Base-by-base conservation (phyloP, 2,329 filamentous ascomycete genomes). In the Bipolaris zeicola region DNA sequence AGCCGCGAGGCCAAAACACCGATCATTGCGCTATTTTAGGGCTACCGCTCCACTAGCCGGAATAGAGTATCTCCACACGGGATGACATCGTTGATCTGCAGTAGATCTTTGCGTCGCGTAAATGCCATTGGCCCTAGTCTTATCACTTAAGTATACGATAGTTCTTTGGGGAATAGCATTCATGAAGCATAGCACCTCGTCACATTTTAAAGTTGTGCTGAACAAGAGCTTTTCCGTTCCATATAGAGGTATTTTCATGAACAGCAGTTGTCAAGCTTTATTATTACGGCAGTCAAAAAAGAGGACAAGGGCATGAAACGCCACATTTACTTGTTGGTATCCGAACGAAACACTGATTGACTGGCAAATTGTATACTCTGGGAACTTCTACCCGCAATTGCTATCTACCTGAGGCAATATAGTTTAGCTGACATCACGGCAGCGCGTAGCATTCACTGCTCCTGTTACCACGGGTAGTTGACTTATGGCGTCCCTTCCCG, bases 1-100 rank as follows among this genome's bases (percentile, higher is more conserved):
- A 54, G 43, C 50, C 51, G 50, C 47, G 50, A 60, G 47, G 38
- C 42, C 46, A 55, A 52, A 50, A 60, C 57, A 57, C 49, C 57
- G 52, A 52, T 38, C 41, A n/a, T 24, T 46, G 28, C 53, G 47
- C 56, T 59, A 59, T 50, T 59, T 58, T 52, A 33, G 55, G 45
- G 50, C 20, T 26, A 39, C 55, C 45, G 44, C 39, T 53, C 44
- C 33, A 39, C 43, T 42, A 39, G 50, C 37, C 20, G 20, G 31
- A 34, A 38, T 33, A 26, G 11, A 18, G 37, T 22, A 16, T 51
- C 20, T 34, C 43, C 43, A 44, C 49, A 7, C 41, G 22, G 22
- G 36, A 31, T 14, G 6, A 20, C 37, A 16, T 20, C 7, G 47
- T 14, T 14, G 47, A 50, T 33, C 36, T 41, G 22, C 36, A 3